Percentiles rank a stretch among this genome's conserved stretches.
phyloP scores from a whole-genome alignment of 805 yeast species.

The Lipomyces starkeyi region DNA sequence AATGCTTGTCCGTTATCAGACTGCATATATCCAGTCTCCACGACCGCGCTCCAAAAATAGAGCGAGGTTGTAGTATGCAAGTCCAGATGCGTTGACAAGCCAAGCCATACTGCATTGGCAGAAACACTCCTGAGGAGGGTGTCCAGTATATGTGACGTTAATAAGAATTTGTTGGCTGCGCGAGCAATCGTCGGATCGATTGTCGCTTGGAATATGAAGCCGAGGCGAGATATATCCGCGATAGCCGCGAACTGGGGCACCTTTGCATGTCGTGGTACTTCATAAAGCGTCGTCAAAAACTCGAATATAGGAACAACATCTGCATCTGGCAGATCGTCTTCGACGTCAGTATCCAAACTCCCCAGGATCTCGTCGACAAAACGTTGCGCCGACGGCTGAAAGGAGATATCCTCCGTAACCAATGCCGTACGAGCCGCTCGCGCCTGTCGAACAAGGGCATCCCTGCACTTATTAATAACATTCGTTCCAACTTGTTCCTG shows the following conservation, averaged over 20 bases:
- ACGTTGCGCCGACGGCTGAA: background rate
- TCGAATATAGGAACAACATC: slow-evolving; percentile 1
- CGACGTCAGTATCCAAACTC: background rate
- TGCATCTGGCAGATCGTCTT: background rate
- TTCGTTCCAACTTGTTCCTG: background rate
- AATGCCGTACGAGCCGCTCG: slow-evolving; percentile 10
- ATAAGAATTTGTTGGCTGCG: slow-evolving; percentile 10
- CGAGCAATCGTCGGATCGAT: slow-evolving; percentile 12
- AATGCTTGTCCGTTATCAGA: slow-evolving; percentile 11
- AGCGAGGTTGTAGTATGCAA: slow-evolving; percentile 14
- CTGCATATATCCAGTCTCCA: slow-evolving; percentile 4
- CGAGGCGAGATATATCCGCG: background rate
- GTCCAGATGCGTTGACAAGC: slow-evolving; percentile 1
- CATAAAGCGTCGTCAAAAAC: slow-evolving; percentile 13
- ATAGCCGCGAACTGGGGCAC: background rate
- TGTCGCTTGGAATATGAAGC: slow-evolving; percentile 13
- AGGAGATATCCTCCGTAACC: slow-evolving; percentile 22
- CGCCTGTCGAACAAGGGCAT: background rate
- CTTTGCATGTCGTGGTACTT: background rate
- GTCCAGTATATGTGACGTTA: slow-evolving; percentile 7
- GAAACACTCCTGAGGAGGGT: slow-evolving; percentile 1
- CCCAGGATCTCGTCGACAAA: slow-evolving; percentile 9
- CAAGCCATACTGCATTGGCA: background rate
- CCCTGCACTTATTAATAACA: background rate
- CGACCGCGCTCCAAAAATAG: slow-evolving; percentile 20